These are phyloP conservation scores for Pneumocystis oryctolagi DNA, from an alignment of 1,139 yeast species.

Conservation along the genomic window DNA sequence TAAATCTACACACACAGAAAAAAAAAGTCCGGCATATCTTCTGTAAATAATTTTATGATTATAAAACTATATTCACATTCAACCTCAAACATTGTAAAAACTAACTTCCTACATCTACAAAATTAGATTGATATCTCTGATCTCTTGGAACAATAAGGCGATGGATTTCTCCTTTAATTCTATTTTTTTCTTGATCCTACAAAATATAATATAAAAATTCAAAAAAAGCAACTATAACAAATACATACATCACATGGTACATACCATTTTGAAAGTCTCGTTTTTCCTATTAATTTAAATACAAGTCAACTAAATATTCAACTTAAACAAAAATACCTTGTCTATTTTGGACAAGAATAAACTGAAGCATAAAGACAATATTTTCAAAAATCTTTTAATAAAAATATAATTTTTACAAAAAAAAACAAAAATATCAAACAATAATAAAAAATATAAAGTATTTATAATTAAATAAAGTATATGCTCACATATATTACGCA, in stretches of 20 bases:
- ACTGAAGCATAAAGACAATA: constrained; percentile 9
- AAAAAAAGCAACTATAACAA: neutral
- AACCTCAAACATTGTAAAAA: neutral
- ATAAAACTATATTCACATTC: constrained; percentile 34
- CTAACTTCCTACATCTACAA: constrained; percentile 35
- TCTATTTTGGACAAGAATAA: constrained; percentile 15
- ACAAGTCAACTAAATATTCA: neutral
- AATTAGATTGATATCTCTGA: constrained; percentile 66
- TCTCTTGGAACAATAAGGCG: constrained; percentile 69
- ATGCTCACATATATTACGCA: neutral
- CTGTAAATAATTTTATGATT: constrained; percentile 62
- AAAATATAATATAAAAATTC: constrained; percentile 8
- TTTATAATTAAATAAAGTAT: neutral
- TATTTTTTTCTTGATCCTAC: constrained; percentile 40
- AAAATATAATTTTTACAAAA: neutral
- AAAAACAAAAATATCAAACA: neutral
- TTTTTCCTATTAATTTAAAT: constrained; percentile 46
- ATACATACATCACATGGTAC: constrained; percentile 26
- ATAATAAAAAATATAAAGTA: neutral
- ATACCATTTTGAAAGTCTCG: constrained; percentile 76
- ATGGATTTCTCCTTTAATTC: constrained; percentile 53
- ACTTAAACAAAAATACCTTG: constrained; percentile 5
- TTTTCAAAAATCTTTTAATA: neutral
- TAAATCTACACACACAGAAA: constrained; percentile 62
- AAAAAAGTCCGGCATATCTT: constrained; percentile 82